Evolutionary conservation across 1,284 basidiomycete genomes (phyloP), one percentile per base, ranked within the genome.

Genomic region (Phlebopus sp.): DNA sequence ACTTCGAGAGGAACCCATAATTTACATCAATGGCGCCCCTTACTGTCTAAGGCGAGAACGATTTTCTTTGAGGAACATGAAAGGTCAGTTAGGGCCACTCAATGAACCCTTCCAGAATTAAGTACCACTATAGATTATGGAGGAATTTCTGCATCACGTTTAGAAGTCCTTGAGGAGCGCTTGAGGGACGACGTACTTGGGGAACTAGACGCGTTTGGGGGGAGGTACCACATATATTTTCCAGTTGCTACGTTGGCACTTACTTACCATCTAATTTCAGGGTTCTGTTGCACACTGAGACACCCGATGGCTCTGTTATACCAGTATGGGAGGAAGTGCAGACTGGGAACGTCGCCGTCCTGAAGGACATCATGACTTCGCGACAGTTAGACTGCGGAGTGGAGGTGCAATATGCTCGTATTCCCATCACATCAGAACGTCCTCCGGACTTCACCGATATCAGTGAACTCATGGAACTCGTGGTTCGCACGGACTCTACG

Each of bases 311-410:
- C 2, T 80, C 88, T 3, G 90, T 99, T 10, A 82, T 96, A 7
- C 96, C 97, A 0, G 75, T 97, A 2, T 99, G 97, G 97, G 96
- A 98, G 68, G 90, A 93, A 57, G 90, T 91, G 2, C 76, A 81
- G 40, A 69, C 79, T n/a, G 70, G 79, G 5, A 81, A 93, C 56
- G 87, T 99, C 9, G 81, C 84, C 32, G 92, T 93, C 0, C 75
- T 98, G 34, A 89, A 92, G 58, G 92, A 97, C 49, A 81, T 97
- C 48, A 98, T 99, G 95, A 79, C 80, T 30, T 67, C 75, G 4
- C 75, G 77, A 34, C 74, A 70, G 23, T 64, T 63, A 0, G 65
- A 76, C 13, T 46, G 44, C 17, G 73, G 73, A 17, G 73, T 89
- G 23, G 79, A 86, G 49, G 74, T 98, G 23, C 75, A 79, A 46